Conservation (phyloP, 1,284 basidiomycete genomes). For the Cutaneotrichosporon cyanovorans region DNA sequence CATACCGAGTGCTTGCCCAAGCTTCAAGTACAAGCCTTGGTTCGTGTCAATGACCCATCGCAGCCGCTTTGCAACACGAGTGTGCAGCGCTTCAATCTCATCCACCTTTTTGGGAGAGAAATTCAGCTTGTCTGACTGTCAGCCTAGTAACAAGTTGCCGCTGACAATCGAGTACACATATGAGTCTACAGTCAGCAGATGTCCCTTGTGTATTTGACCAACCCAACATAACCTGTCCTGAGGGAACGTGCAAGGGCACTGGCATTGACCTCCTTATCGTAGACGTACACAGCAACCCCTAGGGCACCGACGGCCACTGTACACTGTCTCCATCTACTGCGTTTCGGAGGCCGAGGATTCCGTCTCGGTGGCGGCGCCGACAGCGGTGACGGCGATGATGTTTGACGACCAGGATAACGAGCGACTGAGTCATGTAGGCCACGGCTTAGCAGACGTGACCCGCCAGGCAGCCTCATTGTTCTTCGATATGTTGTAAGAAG, state of each 20-base stretch:
- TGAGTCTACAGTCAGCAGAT: slow-evolving; percentile 22
- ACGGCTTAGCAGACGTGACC: too few species aligned
- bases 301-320: slow-evolving; percentile 25
- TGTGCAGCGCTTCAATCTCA: slow-evolving; percentile 67
- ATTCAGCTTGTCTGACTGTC: slow-evolving; percentile 61
- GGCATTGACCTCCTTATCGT: slow-evolving; percentile 60
- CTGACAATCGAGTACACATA: slow-evolving; percentile 44
- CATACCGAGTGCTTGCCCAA: slow-evolving; percentile 53
- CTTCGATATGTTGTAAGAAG: too few species aligned
- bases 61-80: slow-evolving; percentile 69
- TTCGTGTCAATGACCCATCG: slow-evolving; percentile 68
- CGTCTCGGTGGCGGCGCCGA: not conserved
- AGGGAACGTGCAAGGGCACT: slow-evolving; percentile 59
- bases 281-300: slow-evolving; percentile 50
- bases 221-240: slow-evolving; percentile 59
- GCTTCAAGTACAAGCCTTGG: slow-evolving; percentile 82
- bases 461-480: too few species aligned
- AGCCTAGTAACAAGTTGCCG: not conserved
- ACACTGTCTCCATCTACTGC: not conserved
- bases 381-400: too few species aligned
- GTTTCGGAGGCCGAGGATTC: not conserved
- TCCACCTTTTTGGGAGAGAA: slow-evolving; percentile 60
- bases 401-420: too few species aligned
- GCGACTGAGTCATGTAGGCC: too few species aligned
- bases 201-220: slow-evolving; percentile 24